Evolutionary conservation across 2,329 filamentous ascomycete genomes (phyloP), one percentile per base, ranked within the genome.

Genomic region (Aureobasidium vineae): DNA sequence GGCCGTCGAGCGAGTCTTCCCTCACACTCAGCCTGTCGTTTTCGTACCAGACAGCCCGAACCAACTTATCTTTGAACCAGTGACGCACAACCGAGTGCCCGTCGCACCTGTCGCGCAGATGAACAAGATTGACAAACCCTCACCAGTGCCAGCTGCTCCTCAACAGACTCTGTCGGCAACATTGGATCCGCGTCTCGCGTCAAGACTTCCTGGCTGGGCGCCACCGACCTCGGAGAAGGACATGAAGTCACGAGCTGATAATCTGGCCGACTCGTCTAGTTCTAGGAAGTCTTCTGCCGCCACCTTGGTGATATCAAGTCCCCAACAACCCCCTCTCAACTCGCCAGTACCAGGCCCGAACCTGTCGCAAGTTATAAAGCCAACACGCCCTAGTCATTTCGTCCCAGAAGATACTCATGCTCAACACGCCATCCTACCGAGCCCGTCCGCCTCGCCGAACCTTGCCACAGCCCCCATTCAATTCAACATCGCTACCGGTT

Each of bases 231-330:
- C 36, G 7, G 15, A 41, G 11, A 26, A 19, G 15, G 49, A 52
- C 28, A 3, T 15, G 2, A 28, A 28, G 53, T 21, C 36, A 23
- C 53, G 36, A 13, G 7, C 36, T n/a, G 36, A 56, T 19, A 41
- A 21, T 23, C 21, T 56, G 7, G 36, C 36, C 33, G 53, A 41
- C 5, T n/a, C 26, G 5, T 19, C 38, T 13, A 41, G 21, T 5
- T 60, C 56, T 26, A 60, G 56, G 41, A 60, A 60, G 19, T 36
- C 40, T 23, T 47, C 56, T n/a, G 56, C 56, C 5, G 40, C 56
- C 8, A 33, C 38, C 26, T 6, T 43, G 11, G 23, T 31, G 2
- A 31, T 59, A n/a, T 36, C 40, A 15, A 59, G 38, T n/a, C 40
- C 54, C 1, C 43, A 13, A 21, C 41, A 43, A 50, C 15, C 26